phyloP scores from a whole-genome alignment of 2,329 filamentous ascomycete genomes.

The Aspergillus thermomutatus region DNA sequence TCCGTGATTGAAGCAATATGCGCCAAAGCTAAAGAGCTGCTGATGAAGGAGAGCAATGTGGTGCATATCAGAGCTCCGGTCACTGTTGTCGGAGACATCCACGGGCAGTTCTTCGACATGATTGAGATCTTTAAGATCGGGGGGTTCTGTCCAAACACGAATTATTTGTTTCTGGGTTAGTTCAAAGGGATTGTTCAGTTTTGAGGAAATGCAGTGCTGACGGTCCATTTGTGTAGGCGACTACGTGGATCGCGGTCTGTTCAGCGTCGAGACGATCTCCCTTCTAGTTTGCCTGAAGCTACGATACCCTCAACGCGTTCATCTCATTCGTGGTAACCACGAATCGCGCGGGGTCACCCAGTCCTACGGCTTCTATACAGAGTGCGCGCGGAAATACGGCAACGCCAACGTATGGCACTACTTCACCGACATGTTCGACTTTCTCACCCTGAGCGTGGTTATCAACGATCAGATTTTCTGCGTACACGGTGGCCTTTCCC shows the following conservation, averaged over 20 bases:
- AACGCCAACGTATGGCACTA: slow-evolving; percentile 99
- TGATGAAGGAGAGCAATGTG: slow-evolving; percentile 99
- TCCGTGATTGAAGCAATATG: slow-evolving; percentile 99
- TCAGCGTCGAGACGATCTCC: slow-evolving; percentile 98
- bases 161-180: slow-evolving; percentile 92
- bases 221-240: slow-evolving; percentile 60
- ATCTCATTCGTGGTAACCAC: slow-evolving; percentile 96
- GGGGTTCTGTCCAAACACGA: slow-evolving; percentile 94
- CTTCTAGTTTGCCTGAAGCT: slow-evolving; percentile 95
- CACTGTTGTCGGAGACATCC: slow-evolving; percentile 96
- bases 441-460: slow-evolving; percentile 90
- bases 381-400: slow-evolving; percentile 96
- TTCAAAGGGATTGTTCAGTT: background rate
- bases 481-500: slow-evolving; percentile 87
- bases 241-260: slow-evolving; percentile 97
- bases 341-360: slow-evolving; percentile 97
- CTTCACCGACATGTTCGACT: slow-evolving; percentile 99
- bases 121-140: slow-evolving; percentile 99
- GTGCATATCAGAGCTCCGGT: slow-evolving; percentile 94
- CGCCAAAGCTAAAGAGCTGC: slow-evolving; percentile 95
- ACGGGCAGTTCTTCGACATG: slow-evolving; percentile 98
- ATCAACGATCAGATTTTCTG: slow-evolving; percentile 99
- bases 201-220: background rate
- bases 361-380: slow-evolving; percentile 98
- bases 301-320: slow-evolving; percentile 91